phyloP scores from a whole-genome alignment of 2,329 filamentous ascomycete species.

The Huntiella decipiens region DNA sequence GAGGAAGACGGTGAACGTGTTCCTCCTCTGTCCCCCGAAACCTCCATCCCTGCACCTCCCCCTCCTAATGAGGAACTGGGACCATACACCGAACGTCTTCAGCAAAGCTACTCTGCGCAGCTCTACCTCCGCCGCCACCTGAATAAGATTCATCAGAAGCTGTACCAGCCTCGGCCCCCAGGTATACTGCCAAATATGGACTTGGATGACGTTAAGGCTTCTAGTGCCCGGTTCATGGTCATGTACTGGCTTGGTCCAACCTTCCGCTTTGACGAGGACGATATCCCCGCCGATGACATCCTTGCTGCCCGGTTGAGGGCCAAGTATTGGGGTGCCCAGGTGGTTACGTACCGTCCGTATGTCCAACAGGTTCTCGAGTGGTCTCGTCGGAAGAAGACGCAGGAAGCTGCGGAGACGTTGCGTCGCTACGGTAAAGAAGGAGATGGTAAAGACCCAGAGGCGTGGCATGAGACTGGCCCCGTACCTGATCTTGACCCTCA shows the following conservation, averaged over 20 bases:
- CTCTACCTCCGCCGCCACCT: constrained; percentile 45
- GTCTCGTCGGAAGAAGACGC: constrained; percentile 20
- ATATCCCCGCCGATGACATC: constrained; percentile 56
- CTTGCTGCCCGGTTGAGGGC: constrained; percentile 68
- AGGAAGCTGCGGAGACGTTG: constrained; percentile 21
- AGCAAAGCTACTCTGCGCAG: constrained; percentile 43
- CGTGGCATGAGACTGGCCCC: constrained; percentile 13
- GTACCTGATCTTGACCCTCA: constrained; percentile 24
- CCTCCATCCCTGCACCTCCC: constrained; percentile 48
- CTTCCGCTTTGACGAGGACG: constrained; percentile 43
- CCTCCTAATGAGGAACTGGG: constrained; percentile 17
- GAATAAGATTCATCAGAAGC: constrained; percentile 40
- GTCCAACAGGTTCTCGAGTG: constrained; percentile 36
- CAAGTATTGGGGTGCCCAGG: constrained; percentile 85
- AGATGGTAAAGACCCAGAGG: not conserved
- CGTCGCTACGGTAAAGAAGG: not conserved
- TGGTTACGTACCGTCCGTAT: constrained; percentile 75
- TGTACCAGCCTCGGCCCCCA: constrained; percentile 28
- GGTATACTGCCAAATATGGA: constrained; percentile 13
- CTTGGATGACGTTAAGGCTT: constrained; percentile 26
- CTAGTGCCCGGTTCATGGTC: constrained; percentile 14
- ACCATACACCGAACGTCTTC: constrained; percentile 27
- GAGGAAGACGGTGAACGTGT: constrained; percentile 31
- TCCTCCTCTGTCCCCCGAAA: constrained; percentile 40
- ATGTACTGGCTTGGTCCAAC: constrained; percentile 28